A percentile compares a stretch with the other conserved stretches of the same genome.
These are phyloP conservation scores for Calamus simplicifolius DNA, from an alignment of 176 grass and related monocot genomes.

Conservation along the genomic window DNA sequence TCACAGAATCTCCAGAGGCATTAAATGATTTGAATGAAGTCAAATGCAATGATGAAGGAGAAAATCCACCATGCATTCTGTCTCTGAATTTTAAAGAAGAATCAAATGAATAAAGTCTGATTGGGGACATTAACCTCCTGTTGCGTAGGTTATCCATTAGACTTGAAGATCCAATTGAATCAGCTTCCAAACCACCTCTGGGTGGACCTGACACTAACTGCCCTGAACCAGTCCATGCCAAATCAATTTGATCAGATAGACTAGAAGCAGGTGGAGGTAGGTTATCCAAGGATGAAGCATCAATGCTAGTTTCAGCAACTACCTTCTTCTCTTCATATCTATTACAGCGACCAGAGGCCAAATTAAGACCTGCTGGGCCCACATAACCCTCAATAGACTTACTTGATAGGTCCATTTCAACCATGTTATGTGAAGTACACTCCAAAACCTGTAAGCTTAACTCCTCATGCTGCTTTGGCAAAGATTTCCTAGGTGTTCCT, in stretches of 20 bases:
- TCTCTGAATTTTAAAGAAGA: constrained; percentile 44
- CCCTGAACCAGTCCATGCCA: constrained; percentile 73
- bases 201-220: constrained; percentile 29
- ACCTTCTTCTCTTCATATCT: constrained; percentile 13
- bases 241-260: constrained; percentile 90
- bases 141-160: constrained; percentile 34
- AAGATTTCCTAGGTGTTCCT: constrained; percentile 39
- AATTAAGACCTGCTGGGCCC: constrained; percentile 28
- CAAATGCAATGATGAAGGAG: constrained; percentile 41
- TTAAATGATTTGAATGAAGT: constrained; percentile 36
- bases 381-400: constrained; percentile 31
- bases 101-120: constrained; percentile 85
- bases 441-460: constrained; percentile 24
- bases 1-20: constrained; percentile 44
- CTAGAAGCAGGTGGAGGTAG: constrained; percentile 47
- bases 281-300: constrained; percentile 32
- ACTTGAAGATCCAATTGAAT: constrained; percentile 27
- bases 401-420: constrained; percentile 35
- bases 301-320: constrained; percentile 21
- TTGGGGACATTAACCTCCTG: constrained; percentile 43
- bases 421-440: constrained; percentile 21
- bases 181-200: constrained; percentile 27
- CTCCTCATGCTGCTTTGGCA: constrained; percentile 32
- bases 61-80: constrained; percentile 34
- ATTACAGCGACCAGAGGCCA: constrained; percentile 13